These are phyloP conservation scores for Pythium myriotylum DNA, from an alignment of 352 stramenopile species.

Conservation along the genomic window DNA sequence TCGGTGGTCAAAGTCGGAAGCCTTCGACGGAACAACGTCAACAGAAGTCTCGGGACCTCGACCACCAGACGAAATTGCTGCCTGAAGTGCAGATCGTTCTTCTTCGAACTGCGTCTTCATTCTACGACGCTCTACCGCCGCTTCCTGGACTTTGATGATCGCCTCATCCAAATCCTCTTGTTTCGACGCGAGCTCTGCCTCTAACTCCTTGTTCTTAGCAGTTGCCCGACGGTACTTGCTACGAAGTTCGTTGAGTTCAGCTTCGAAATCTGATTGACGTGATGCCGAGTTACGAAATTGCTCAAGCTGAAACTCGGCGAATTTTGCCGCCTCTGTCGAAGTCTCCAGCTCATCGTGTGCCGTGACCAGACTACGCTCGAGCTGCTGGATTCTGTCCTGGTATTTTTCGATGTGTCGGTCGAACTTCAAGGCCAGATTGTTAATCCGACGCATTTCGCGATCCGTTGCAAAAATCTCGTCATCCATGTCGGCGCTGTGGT, in stretches of 20 bases:
- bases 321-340: conserved; percentile 73
- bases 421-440: conserved; percentile 57
- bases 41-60: background rate
- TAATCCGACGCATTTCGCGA: conserved; percentile 67
- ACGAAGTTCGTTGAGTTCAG: conserved; percentile 29
- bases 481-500: conserved; percentile 36
- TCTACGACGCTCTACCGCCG: conserved; percentile 6
- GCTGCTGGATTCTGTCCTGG: conserved; percentile 67
- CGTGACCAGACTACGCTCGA: conserved; percentile 64
- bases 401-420: conserved; percentile 72
- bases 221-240: conserved; percentile 21
- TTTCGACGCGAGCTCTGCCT: conserved; percentile 15
- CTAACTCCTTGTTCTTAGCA: conserved; percentile 7
- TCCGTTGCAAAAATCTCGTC: conserved; percentile 32
- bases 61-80: background rate
- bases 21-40: background rate
- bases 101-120: conserved; percentile 20
- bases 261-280: conserved; percentile 48
- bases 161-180: conserved; percentile 28
- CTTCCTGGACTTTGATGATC: conserved; percentile 21
- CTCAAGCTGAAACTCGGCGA: conserved; percentile 79
- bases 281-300: conserved; percentile 60
- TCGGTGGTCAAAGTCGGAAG: background rate
- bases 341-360: conserved; percentile 82
- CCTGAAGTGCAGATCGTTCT: conserved; percentile 14